phyloP scores from a whole-genome alignment of 768 basidiomycete genomes.

The Leccinum truebloodii region DNA sequence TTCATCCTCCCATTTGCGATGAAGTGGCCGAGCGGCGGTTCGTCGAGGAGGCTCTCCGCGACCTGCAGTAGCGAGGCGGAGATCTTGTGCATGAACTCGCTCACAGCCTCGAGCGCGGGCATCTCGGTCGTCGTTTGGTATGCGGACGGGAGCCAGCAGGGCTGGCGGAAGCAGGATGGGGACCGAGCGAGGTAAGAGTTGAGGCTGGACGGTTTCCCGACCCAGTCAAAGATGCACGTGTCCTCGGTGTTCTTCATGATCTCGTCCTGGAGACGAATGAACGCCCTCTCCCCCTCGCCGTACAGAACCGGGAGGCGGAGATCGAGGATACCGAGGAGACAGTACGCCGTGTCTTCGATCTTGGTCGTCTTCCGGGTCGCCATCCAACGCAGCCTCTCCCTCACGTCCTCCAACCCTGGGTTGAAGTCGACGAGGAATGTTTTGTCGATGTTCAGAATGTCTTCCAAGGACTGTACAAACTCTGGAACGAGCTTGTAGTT shows the following conservation, averaged over 20 bases:
- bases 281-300: conserved; percentile 25
- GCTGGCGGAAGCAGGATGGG: conserved; percentile 25
- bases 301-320: conserved; percentile 32
- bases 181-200: conserved; percentile 29
- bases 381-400: conserved; percentile 32
- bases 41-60: conserved; percentile 21
- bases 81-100: conserved; percentile 17
- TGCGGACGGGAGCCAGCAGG: conserved; percentile 10
- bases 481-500: conserved; percentile 28
- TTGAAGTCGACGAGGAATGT: conserved; percentile 22
- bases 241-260: conserved; percentile 31
- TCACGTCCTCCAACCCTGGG: conserved; percentile 28
- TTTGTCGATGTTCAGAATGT: conserved; percentile 20
- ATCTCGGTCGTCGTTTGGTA: conserved; percentile 1
- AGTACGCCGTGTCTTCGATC: conserved; percentile 32
- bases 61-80: conserved; percentile 15
- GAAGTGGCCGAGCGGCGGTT: conserved; percentile 31
- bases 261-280: conserved; percentile 29
- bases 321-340: conserved; percentile 30
- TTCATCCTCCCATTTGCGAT: conserved; percentile 34
- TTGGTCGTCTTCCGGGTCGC: conserved; percentile 30
- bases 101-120: conserved; percentile 16
- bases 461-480: conserved; percentile 20
- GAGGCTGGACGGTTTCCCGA: conserved; percentile 26
- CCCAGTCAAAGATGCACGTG: conserved; percentile 30